Evolutionary conservation across 441 rosid genomes (phyloP), one percentile per base, ranked within the genome.

Genomic region (Gossypium davidsonii): DNA sequence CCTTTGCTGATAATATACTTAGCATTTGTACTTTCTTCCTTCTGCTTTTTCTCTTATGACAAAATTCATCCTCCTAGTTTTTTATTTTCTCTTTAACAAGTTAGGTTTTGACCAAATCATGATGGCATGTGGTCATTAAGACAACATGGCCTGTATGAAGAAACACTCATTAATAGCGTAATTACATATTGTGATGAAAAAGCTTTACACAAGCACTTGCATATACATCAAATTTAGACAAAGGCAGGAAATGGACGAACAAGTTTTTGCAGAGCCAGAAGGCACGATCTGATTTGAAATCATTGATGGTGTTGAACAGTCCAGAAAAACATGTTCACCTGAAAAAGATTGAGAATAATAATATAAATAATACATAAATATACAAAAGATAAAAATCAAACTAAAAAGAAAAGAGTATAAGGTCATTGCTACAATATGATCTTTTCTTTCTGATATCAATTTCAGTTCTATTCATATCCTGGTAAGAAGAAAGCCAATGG

Each of bases 261-360:
- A 92, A 80, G 90, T 84, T 84, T 87, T 87, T 58, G 80, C 78
- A 73, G 90, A 86, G 74, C 90, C 88, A 70, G 88, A 77, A 21
- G 96, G 85, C 72, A 94, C 80, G 58, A 89, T 84, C 77, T 88
- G 92, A 83, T 85, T 89, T 12, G 98, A 88, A 77, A 86, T 77
- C 56, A 92, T 66, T 48, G 89, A 69, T 51, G 85, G 80, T 23
- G 89, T 79, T 60, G 94, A 89, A 76, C 86, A 79, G 70, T 90
- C 96, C 82, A 95, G 77, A 74, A 95, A 92, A 70, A 88, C 79
- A 61, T 79, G 84, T 79, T 92, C 98, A 76, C 98, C 99, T 95
- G 91, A 77, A 84, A 49, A 79, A 61, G 18, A 26, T 61, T 34
- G 76, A 68, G 21, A 70, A 67, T 31, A 26, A 42, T 11, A 73